Evolutionary conservation across 2,329 filamentous ascomycete species (phyloP).

Genomic region (Chrysoporthe deuterocubensis): DNA sequence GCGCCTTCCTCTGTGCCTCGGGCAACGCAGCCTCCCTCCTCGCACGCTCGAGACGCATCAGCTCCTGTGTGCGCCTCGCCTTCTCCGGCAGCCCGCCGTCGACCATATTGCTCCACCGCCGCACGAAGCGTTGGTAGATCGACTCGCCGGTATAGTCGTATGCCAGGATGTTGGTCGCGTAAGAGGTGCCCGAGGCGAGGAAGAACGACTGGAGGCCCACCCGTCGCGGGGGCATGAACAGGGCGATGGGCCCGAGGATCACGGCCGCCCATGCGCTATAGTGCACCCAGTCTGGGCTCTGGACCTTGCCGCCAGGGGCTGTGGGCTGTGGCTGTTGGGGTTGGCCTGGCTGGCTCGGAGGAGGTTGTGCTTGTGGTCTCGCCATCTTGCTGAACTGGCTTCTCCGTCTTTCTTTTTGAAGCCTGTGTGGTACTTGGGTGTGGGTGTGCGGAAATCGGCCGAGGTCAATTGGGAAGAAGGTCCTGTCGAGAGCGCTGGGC

Average conservation of each 20-base stretch:
- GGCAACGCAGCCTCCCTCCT: constrained; percentile 39
- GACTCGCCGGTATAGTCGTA: constrained; percentile 61
- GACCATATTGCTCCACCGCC: constrained; percentile 49
- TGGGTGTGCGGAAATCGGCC: background rate
- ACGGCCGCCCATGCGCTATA: constrained; percentile 52
- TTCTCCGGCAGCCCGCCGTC: constrained; percentile 61
- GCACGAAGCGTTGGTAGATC: constrained; percentile 51
- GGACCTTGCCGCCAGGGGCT: constrained; percentile 12
- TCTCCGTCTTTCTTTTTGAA: background rate
- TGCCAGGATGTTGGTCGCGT: constrained; percentile 59
- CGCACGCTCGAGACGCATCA: constrained; percentile 52
- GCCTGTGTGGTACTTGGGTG: background rate
- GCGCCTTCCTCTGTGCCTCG: constrained; percentile 39
- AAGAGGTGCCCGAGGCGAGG: constrained; percentile 54
- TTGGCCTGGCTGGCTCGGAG: constrained; percentile 7
- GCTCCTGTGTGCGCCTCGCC: constrained; percentile 51
- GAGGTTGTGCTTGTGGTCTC: constrained; percentile 22
- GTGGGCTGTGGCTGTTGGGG: constrained; percentile 5
- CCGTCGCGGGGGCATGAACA: constrained; percentile 56
- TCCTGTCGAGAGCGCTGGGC: background rate
- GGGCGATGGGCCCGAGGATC: constrained; percentile 51
- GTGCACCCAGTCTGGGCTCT: constrained; percentile 46
- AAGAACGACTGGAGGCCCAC: constrained; percentile 55
- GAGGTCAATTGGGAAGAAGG: background rate
- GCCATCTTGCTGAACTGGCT: constrained; percentile 16